Evolutionary conservation across 2,329 filamentous ascomycete species (phyloP), one percentile per base, ranked within the genome.

Genomic region (Plenodomus tracheiphilus): DNA sequence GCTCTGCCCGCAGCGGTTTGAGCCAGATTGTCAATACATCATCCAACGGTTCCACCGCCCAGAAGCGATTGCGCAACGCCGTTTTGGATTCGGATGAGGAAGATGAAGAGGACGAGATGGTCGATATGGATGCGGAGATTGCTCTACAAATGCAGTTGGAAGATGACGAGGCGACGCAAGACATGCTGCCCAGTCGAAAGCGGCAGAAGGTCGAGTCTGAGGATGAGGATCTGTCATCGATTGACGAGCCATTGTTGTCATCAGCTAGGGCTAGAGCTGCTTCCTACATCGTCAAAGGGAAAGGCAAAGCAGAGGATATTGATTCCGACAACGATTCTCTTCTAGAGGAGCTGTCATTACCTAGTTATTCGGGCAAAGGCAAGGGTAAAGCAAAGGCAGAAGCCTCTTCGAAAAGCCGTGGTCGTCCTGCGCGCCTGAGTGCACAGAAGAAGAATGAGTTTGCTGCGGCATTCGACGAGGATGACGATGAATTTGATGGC

Each of bases 71-170:
- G 11, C 61, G 53, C 20, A 53, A 49, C 6, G 37, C 45, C 5
- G 47, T 72, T 0, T n/a, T 49, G 22, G 61, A 70, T 30, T 64
- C 55, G 2, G 65, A 68, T 0, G 62, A 68, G 10, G 68, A 71
- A 2, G 65, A 68, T 0, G 62, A 68, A 9, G 68, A 71, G 11
- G 51, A 49, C 8, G 52, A 61, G 15, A 64, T 64, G 59, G 63
- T 73, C 35, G 71, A 73, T 60, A 68, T 73, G 18, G 80, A 82
- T 65, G 81, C 78, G 11, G 75, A 79, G 39, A 66, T 88, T 34
- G 85, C 85, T 28, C 71, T 77, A 38, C 72, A 73, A 36, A 72
- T 88, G 43, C 85, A 87, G 59, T 73, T 80, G 22, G 76, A 84
- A 56, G 68, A 71, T 53, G 81, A 84, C 40, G 56, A 64, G 55